Evolutionary conservation across 768 basidiomycete genomes (phyloP), one percentile per base, ranked within the genome.

Genomic region (Termitomyces bulborhizus): DNA sequence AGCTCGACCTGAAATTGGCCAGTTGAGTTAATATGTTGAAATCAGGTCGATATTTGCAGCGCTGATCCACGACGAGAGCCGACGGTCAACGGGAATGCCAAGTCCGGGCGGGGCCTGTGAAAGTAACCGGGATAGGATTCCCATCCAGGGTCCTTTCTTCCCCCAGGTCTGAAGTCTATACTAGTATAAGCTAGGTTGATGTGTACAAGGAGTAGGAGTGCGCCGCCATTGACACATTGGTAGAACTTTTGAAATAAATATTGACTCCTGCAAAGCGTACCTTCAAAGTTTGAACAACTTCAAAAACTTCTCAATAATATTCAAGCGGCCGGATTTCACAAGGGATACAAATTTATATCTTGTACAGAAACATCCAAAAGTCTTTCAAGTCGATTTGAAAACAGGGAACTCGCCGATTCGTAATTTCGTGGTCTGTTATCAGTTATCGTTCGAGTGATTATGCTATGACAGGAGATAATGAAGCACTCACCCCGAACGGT

Each of bases 251-350:
- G 21, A 21, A 21, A 21, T 21, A 2, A 21, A 21, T 2, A 21
- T 21, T 21, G 21, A 21, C 21, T 96, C 95, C 69, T 98, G 94
- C 65, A 98, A 95, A 36, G 98, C 95, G 67, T 98, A 98, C 34
- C 90, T 32, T 7, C 7, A 32, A 32, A 32, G 31, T 83, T 70
- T 96, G 89, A 40, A 98, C 97, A 34, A 98, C 90, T 69, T 94
- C 95, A 78, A 8, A 1, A 9, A 9, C 71, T 99, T 98, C 65
- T 98, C 97, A 32, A 96, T 98, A 4, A 99, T 88, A 67, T 98
- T 96, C 13, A 95, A 98, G 60, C 96, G 75, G n/a, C 92, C 88
- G 42, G 85, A 93, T 69, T 93, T 95, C 59, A 97, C 91, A 15
- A 16, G 27, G 27, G 12, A n/a, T 45, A n/a, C 8, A 32, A 3